Percentiles rank a stretch among this genome's conserved stretches.
These are phyloP conservation scores for Colletotrichum musicola DNA, from an alignment of 2,329 filamentous ascomycete genomes.

Conservation along the genomic window DNA sequence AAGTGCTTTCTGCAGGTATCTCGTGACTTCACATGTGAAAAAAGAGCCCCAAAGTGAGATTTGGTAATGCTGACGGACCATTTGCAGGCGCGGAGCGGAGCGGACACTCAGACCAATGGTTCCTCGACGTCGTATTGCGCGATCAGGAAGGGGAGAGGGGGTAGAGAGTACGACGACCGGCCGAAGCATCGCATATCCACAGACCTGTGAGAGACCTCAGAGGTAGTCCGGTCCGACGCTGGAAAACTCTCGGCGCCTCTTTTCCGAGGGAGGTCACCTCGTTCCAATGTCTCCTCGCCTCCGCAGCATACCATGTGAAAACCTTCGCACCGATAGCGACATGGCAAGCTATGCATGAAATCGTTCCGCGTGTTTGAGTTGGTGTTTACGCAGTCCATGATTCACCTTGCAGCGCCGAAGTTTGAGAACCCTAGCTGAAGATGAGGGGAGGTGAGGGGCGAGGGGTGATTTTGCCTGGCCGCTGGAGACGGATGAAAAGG, in stretches of 20 bases:
- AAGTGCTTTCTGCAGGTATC: background rate
- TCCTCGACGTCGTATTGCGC: background rate
- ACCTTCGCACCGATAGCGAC: conserved; percentile 30
- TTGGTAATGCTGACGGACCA: background rate
- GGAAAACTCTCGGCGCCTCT: conserved; percentile 8
- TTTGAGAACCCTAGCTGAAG: background rate
- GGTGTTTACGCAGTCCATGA: conserved; percentile 26
- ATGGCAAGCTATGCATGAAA: conserved; percentile 9
- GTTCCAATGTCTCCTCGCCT: background rate
- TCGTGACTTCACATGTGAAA: conserved; percentile 27
- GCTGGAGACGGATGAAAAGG: background rate
- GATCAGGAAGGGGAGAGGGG: background rate
- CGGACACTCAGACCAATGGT: conserved; percentile 21
- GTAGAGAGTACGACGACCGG: background rate
- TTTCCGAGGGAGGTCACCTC: background rate
- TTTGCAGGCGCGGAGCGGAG: background rate
- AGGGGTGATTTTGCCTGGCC: background rate
- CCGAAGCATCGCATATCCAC: background rate
- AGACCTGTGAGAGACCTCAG: background rate
- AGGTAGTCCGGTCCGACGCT: background rate
- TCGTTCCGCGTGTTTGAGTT: conserved; percentile 16
- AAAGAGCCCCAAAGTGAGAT: background rate
- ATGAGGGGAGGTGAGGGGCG: background rate
- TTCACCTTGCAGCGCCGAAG: conserved; percentile 26
- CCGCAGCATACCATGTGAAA: conserved; percentile 20